Conservation (phyloP, 208 protist genomes). For the Naegleria lovaniensis region DNA sequence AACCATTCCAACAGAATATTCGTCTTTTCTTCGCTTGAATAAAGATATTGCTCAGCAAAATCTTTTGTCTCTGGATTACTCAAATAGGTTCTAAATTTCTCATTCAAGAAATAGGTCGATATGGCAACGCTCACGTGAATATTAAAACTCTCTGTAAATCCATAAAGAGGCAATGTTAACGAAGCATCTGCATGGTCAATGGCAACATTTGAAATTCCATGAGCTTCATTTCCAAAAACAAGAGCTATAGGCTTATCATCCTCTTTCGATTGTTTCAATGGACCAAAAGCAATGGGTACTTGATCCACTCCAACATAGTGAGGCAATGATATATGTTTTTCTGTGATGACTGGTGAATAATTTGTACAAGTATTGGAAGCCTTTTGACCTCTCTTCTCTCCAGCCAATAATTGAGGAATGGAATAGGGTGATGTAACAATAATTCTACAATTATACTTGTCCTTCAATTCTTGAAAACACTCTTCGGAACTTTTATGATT, state of each 20-base stretch:
- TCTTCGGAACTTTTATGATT: background rate
- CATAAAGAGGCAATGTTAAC: background rate
- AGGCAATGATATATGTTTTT: background rate
- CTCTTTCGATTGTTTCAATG: background rate
- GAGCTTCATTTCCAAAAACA: background rate
- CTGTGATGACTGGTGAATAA: background rate
- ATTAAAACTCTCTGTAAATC: background rate
- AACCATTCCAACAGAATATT: background rate
- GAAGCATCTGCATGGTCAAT: background rate
- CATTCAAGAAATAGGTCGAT: background rate
- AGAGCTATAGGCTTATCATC: background rate
- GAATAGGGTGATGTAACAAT: background rate
- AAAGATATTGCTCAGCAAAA: background rate
- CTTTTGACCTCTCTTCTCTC: background rate
- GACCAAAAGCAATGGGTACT: background rate
- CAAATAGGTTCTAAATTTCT: background rate
- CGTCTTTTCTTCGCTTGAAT: background rate
- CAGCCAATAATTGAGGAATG: background rate
- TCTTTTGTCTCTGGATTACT: background rate
- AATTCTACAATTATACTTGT: background rate
- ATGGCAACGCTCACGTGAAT: background rate
- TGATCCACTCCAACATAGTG: background rate
- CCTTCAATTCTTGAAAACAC: background rate
- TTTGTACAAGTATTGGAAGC: background rate
- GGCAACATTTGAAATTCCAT: background rate